Evolutionary conservation across 257 asterid species (phyloP), one percentile per base, ranked within the genome.

Genomic region (Primulina tabacum): DNA sequence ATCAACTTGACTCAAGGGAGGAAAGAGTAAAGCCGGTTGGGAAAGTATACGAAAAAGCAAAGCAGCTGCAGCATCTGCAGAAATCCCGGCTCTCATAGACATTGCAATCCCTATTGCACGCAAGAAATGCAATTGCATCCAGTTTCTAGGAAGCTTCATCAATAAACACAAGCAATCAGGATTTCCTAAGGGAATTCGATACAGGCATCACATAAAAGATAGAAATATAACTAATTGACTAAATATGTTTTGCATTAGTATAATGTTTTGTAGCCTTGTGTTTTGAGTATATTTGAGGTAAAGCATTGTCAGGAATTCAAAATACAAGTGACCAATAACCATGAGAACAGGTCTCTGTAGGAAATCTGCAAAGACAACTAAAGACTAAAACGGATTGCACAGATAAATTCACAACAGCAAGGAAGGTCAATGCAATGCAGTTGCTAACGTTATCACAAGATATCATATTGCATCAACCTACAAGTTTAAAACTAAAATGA

Each of bases 61-160:
- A 75, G 99, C 97, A 82, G 97, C 99, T 32, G 99, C 99, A 66
- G 97, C 81, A 83, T 91, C 99, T 40, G 99, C 97, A 64, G 99
- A 91, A 75, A 94, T 85, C 56, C 97, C 99, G 67, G 89, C 92
- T 83, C 99, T 86, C 97, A 94, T 91, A 72, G 99, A 94, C 97
- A 94, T 94, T 24, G 97, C 99, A 67, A 87, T 83, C 61, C 99
- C 99, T 65, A 94, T 94, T 52, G 97, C 99, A 71, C 96, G 97
- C 80, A 94, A 82, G 75, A 94, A 94, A 84, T 94, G 99, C 87
- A 94, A 84, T 77, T 94, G 97, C 99, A 94, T 89, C 99, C 99
- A 94, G 61, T 93, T 93, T 80, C 97, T 82, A 34, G 99, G 97
- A 66, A 93, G 97, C 97, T 93, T 79, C 88, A 88, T 24, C 64